These are phyloP conservation scores for Blastomyces gilchristii DNA, from an alignment of 2,329 filamentous ascomycete species.

Conservation along the genomic window DNA sequence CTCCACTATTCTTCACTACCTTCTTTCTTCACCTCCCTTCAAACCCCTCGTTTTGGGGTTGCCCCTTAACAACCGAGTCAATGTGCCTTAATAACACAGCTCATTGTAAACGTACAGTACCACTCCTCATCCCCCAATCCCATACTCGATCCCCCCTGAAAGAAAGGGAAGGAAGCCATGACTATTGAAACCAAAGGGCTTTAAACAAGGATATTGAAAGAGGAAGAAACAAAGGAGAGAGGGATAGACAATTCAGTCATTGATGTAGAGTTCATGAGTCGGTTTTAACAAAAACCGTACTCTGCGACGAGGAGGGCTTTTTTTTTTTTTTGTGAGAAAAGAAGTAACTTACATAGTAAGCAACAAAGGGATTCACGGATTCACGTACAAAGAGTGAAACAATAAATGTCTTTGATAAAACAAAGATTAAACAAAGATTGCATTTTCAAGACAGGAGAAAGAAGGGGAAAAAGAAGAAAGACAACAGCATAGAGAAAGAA, in stretches of 20 bases:
- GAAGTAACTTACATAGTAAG: no score
- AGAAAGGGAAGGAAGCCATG: background rate
- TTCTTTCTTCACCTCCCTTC: background rate
- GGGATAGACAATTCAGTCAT: no score
- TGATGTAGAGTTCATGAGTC: background rate
- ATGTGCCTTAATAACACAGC: background rate
- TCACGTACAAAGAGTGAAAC: background rate
- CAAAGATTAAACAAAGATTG: slow-evolving; percentile 2
- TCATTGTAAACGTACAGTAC: background rate
- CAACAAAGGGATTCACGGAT: background rate
- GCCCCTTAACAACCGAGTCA: background rate
- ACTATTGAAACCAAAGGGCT: background rate
- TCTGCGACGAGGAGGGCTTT: no score
- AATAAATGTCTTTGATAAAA: background rate
- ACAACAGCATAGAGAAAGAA: slow-evolving; percentile 1
- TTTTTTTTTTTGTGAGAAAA: no score
- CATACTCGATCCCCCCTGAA: no score
- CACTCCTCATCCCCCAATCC: background rate
- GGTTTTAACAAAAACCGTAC: no score
- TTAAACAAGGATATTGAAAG: background rate
- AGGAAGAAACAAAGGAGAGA: background rate
- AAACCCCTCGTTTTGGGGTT: no score
- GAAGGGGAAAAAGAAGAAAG: slow-evolving; percentile 11
- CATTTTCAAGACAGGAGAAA: slow-evolving; percentile 20
- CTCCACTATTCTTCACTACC: background rate